Base-by-base conservation (phyloP, 495 filamentous ascomycete species). In the Rhypophila decipiens region DNA sequence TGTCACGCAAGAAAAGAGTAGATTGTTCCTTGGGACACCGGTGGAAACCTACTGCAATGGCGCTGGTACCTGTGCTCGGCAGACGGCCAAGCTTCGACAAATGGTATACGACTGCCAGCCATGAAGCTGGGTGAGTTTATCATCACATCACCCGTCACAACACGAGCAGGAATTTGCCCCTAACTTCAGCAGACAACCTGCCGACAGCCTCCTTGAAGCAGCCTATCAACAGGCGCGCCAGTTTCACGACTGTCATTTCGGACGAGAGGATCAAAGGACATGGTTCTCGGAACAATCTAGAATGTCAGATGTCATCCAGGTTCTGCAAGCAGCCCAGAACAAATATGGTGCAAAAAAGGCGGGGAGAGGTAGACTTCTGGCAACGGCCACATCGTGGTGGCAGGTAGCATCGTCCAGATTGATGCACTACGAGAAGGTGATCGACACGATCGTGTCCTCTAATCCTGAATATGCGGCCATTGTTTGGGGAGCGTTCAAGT, bases 351-450 rank as follows among this genome's bases (percentile, higher is more conserved):
- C 7, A 7, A 20, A 19, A 7, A 42, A 42, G 15, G 4, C 9
- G 12, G 24, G 24, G 22, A 19, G 39, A 42, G 9, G 39, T 15
- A 42, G 24, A 22, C 15, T 7, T 13, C 7, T 13, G 13, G 27
- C 27, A 31, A 31, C 27, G 27, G 29, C 17, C 18, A 34, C 15
- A 7, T 36, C 44, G 7, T 46, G 44, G 44, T 46, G 44, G 44
- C 36, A 46, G 17, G 4, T 22, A 3, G 10, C 34, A 5, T 36
- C 44, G 4, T 4, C 33, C 5, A 17, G 33, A 21, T 18, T 46
- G 29, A 36, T 38, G 44, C 44, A 46, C 12, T 46, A 46, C 20
- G 44, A 38, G 21, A 46, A 31, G 19, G 44, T 46, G 29, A 38
- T 46, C 27, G 33, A 46, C 33, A 36, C 44, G 4, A 4, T 46